Evolutionary conservation across 2,329 filamentous ascomycete species (phyloP).

Genomic region (Emmonsiellopsis sp.): DNA sequence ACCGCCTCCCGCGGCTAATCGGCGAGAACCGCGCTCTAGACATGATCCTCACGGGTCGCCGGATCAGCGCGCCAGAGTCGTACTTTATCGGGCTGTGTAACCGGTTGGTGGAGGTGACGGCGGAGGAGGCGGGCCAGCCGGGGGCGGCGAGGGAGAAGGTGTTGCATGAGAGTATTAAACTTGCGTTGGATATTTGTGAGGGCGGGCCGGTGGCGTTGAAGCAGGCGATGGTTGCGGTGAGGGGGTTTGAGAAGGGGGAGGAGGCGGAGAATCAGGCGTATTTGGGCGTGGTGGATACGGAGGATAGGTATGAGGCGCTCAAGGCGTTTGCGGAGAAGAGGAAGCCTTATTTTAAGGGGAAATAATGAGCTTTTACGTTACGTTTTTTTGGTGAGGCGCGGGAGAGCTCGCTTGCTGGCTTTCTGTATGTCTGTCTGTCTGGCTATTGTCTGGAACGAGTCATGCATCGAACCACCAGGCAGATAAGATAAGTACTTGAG

Average conservation of each 20-base stretch:
- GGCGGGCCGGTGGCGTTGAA: constrained; percentile 77
- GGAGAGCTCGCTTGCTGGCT: too few relatives aligned
- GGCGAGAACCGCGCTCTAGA: constrained; percentile 77
- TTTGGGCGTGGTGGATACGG: constrained; percentile 68
- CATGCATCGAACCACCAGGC: too few relatives aligned
- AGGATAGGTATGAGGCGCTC: constrained; percentile 82
- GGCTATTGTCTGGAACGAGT: too few relatives aligned
- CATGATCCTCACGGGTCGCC: constrained; percentile 80
- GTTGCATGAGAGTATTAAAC: constrained; percentile 63
- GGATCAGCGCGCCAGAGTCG: constrained; percentile 73
- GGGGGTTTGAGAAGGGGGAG: constrained; percentile 55
- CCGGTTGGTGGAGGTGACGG: constrained; percentile 71
- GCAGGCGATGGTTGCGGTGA: constrained; percentile 70
- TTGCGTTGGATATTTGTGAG: constrained; percentile 81
- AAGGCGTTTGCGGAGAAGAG: constrained; percentile 74
- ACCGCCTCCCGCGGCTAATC: constrained; percentile 73
- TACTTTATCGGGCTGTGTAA: constrained; percentile 89
- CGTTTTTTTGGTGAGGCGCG: too few relatives aligned
- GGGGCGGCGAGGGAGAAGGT: constrained; percentile 57
- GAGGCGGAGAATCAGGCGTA: constrained; percentile 83
- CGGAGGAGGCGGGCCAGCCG: constrained; percentile 44
- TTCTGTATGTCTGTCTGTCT: too few relatives aligned
- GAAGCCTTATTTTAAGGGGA: constrained; percentile 57
- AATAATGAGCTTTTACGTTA: too few relatives aligned
- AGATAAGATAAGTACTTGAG: too few relatives aligned